A percentile compares a stretch with the other conserved stretches of the same genome.
Conservation (phyloP, 75 land plant genomes). For the Picea glauca region DNA sequence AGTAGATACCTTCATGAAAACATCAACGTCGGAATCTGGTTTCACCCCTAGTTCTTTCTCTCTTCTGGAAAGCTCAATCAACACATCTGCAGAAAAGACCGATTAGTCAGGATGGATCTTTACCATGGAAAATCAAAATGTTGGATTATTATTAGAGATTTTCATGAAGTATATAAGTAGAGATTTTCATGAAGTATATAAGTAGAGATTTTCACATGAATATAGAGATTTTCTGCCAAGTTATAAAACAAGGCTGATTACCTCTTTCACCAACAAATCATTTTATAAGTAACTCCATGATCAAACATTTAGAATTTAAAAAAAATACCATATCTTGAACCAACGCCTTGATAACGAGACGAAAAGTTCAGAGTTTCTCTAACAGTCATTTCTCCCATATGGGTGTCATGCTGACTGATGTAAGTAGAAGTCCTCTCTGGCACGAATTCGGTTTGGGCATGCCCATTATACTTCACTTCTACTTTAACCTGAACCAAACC, state of each 20-base stretch:
- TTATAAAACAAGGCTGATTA: neutral
- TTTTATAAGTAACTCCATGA: too few relatives aligned
- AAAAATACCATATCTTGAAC: slow-evolving; percentile 36
- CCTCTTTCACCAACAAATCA: neutral
- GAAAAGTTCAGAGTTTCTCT: slow-evolving; percentile 62
- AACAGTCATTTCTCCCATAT: slow-evolving; percentile 52
- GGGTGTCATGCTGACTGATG: slow-evolving; percentile 53
- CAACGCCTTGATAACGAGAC: slow-evolving; percentile 50
- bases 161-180: too few relatives aligned
- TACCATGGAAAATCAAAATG: neutral
- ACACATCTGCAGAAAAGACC: slow-evolving; percentile 44
- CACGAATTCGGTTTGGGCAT: slow-evolving; percentile 45
- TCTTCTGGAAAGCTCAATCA: slow-evolving; percentile 70
- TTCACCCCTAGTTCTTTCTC: slow-evolving; percentile 76
- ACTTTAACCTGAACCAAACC: too few relatives aligned
- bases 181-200: too few relatives aligned
- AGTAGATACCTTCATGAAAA: slow-evolving; percentile 71
- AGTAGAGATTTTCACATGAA: neutral
- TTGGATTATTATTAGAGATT: neutral
- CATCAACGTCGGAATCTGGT: slow-evolving; percentile 91
- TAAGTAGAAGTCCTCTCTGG: slow-evolving; percentile 53
- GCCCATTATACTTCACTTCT: slow-evolving; percentile 40
- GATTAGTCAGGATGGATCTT: neutral
- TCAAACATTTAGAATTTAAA: neutral
- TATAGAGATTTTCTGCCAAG: neutral